Evolutionary conservation across 345 rosid species (phyloP).

Genomic region (Mallotus nudiflorus): DNA sequence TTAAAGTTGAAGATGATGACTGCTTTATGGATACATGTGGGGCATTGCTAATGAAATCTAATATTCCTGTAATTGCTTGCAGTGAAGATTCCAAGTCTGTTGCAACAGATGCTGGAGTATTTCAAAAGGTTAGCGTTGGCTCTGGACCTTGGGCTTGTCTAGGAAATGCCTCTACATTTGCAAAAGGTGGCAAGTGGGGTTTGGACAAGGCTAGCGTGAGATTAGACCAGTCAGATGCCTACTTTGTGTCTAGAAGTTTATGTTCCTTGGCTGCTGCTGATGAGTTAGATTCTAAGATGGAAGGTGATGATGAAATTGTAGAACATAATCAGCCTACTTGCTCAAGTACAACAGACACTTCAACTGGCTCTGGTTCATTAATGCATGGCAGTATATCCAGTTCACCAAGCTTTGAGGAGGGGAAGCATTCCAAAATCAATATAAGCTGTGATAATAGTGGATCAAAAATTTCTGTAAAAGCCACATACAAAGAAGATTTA

Average conservation of each 20-base stretch:
- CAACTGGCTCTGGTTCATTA: conserved; percentile 60
- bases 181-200: conserved; percentile 20
- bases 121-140: conserved; percentile 26
- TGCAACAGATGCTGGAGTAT: conserved; percentile 28
- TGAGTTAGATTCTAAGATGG: conserved; percentile 40
- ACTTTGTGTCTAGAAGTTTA: conserved; percentile 34
- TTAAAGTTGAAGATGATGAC: conserved; percentile 61
- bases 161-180: conserved; percentile 26
- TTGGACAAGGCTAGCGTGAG: conserved; percentile 29
- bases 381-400: conserved; percentile 53
- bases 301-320: conserved; percentile 38
- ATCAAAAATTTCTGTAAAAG: conserved; percentile 63
- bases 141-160: conserved; percentile 35
- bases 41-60: conserved; percentile 17
- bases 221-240: conserved; percentile 33
- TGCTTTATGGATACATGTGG: conserved; percentile 18
- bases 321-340: conserved; percentile 50
- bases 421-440: conserved; percentile 37
- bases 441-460: conserved; percentile 36
- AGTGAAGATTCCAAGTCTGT: conserved; percentile 34
- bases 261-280: conserved; percentile 42
- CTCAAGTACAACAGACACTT: conserved; percentile 66
- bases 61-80: conserved; percentile 20
- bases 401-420: conserved; percentile 52
- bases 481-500: conserved; percentile 71